A percentile compares a stretch with the other conserved stretches of the same genome.
These are phyloP conservation scores for Leptodontidium sp. DNA, from an alignment of 2,329 filamentous ascomycete genomes.

Conservation along the genomic window DNA sequence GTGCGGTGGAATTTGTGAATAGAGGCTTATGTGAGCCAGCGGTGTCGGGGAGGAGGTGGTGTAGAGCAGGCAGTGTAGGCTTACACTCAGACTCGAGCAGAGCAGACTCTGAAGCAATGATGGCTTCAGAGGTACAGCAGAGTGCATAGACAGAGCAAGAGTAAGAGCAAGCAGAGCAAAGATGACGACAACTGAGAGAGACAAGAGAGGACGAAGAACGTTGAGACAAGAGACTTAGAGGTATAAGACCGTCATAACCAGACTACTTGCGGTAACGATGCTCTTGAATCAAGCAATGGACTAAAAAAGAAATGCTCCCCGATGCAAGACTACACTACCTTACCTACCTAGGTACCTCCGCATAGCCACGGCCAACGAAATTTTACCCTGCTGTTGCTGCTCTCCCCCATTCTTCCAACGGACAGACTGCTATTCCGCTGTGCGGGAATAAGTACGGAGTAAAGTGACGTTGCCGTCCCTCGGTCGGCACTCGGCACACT, in stretches of 20 bases:
- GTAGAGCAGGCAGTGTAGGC: neutral
- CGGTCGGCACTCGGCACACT: conserved; percentile 22
- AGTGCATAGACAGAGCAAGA: neutral
- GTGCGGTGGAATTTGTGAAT: neutral
- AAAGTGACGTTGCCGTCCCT: conserved; percentile 17
- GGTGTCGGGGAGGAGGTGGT: conserved; percentile 4
- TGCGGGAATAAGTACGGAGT: conserved; percentile 13
- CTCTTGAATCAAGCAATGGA: conserved; percentile 18
- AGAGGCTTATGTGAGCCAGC: neutral
- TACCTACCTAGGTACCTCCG: neutral
- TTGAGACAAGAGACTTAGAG: neutral
- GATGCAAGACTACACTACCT: neutral
- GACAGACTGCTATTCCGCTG: neutral
- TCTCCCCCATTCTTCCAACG: conserved; percentile 10
- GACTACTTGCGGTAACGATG: conserved; percentile 2
- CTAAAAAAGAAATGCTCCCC: neutral
- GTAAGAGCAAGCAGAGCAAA: neutral
- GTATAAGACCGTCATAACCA: neutral
- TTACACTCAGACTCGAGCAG: neutral
- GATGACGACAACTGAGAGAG: neutral
- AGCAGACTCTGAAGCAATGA: neutral
- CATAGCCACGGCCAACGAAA: neutral
- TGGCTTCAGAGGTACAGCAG: neutral
- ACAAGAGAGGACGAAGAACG: neutral
- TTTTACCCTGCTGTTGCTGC: neutral